These are phyloP conservation scores for Paraleonurus japonicus DNA, from an alignment of 257 asterid genomes.

Conservation along the genomic window DNA sequence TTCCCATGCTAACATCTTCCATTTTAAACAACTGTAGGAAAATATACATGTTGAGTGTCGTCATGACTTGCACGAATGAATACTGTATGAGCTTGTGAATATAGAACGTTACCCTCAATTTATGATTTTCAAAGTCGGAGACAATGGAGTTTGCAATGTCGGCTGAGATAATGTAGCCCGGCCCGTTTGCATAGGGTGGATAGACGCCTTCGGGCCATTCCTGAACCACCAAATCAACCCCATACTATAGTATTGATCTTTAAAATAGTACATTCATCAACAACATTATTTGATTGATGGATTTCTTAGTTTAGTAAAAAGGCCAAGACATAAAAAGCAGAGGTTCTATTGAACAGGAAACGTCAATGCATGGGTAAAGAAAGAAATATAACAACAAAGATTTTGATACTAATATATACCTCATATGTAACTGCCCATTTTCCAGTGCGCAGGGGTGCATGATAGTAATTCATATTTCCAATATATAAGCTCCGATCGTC, in stretches of 20 bases:
- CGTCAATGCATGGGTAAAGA: too few relatives aligned
- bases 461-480: slow-evolving; percentile 81
- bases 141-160: slow-evolving; percentile 69
- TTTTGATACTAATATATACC: slow-evolving; percentile 34
- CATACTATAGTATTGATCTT: not conserved
- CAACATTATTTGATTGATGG: too few relatives aligned
- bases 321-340: not conserved
- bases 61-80: not conserved
- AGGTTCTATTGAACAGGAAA: too few relatives aligned
- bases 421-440: slow-evolving; percentile 91
- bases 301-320: too few relatives aligned
- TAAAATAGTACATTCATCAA: too few relatives aligned
- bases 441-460: slow-evolving; percentile 71
- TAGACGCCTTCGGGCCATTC: slow-evolving; percentile 94
- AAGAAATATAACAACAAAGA: too few relatives aligned
- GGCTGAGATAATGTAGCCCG: slow-evolving; percentile 80
- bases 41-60: not conserved
- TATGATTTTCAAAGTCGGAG: slow-evolving; percentile 56
- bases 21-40: slow-evolving; percentile 73
- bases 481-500: slow-evolving; percentile 53
- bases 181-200: slow-evolving; percentile 95
- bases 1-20: slow-evolving; percentile 97
- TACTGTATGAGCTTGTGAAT: not conserved
- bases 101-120: slow-evolving; percentile 49
- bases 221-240: slow-evolving; percentile 35